Evolutionary conservation across 2,329 filamentous ascomycete genomes (phyloP).

Genomic region (Exophiala oligosperma): DNA sequence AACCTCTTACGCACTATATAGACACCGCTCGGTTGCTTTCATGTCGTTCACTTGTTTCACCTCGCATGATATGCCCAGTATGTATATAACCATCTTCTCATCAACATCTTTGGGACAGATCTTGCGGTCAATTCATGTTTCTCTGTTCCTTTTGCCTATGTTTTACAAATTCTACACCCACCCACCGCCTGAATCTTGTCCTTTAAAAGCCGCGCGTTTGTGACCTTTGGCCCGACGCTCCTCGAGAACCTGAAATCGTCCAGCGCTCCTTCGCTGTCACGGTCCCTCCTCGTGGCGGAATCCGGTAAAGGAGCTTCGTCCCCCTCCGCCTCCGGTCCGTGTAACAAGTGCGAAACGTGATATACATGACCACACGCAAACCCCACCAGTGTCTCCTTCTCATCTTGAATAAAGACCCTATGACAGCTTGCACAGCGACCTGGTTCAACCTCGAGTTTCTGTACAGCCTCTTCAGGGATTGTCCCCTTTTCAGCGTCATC

Average conservation of each 20-base stretch:
- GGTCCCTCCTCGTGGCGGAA: constrained; percentile 1
- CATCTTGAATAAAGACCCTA: constrained; percentile 34
- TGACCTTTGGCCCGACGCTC: constrained; percentile 83
- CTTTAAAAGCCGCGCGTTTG: constrained; percentile 71
- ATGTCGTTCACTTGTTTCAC: too few relatives aligned
- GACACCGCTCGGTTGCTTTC: too few relatives aligned
- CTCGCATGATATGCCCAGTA: too few relatives aligned
- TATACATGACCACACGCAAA: constrained; percentile 71
- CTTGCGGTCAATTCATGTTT: background rate
- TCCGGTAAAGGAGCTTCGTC: constrained; percentile 29
- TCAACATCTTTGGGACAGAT: too few relatives aligned
- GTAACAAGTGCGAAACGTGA: constrained; percentile 62
- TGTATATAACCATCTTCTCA: too few relatives aligned
- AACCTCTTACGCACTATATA: too few relatives aligned
- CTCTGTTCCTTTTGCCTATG: background rate
- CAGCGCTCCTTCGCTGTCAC: constrained; percentile 26
- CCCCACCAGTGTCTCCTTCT: constrained; percentile 59
- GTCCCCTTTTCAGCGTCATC: background rate
- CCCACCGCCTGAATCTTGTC: constrained; percentile 26
- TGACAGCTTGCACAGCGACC: constrained; percentile 27
- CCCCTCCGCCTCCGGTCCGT: constrained; percentile 32
- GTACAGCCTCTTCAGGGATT: constrained; percentile 1
- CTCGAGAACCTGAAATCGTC: constrained; percentile 34
- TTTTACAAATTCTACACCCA: constrained; percentile 25
- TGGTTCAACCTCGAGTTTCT: constrained; percentile 6